Evolutionary conservation across 129 eudicot genomes (phyloP), one percentile per base, ranked within the genome.

Genomic region (Lonicera japonica): DNA sequence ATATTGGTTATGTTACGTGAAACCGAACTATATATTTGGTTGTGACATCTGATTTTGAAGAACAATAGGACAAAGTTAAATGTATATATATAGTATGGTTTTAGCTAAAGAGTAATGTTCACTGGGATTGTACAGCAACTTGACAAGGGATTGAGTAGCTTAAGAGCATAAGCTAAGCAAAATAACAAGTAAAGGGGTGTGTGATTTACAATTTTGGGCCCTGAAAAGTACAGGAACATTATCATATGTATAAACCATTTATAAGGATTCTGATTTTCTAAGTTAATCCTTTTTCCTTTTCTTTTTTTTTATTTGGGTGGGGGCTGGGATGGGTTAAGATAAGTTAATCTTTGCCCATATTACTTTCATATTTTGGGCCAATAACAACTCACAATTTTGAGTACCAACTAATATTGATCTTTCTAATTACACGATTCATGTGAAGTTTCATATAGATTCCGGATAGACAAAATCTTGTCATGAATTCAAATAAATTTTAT

Each of bases 101-200:
- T 14, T 9, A n/a, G 21, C 29, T 15, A 34, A 23, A 25, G 13
- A 24, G 36, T n/a, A n/a, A n/a, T 59, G 24, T 9, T 19, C 8
- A 54, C 2, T 20, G 13, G 25, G 58, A 54, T 19, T 54, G n/a
- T 13, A n/a, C 47, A 23, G 15, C 46, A 64, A 67, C 50, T 75
- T 38, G 60, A 20, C 6, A 14, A 45, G 48, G 56, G 58, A 45
- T 79, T 66, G 80, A 79, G 80, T 79, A 79, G 59, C 77, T 71
- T 75, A n/a, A 36, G 69, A 63, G 85, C 78, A 80, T 61, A 40
- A 40, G 36, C 60, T 15, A 59, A 51, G 52, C 64, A 25, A 29
- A 69, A 70, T 5, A 23, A 17, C 74, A 63, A 50, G 75, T 56
- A 24, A 17, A 14, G 15, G 15, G 70, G 23, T 21, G 43, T 46